phyloP scores from a whole-genome alignment of 768 basidiomycete genomes.

The Amylocystis lapponica region DNA sequence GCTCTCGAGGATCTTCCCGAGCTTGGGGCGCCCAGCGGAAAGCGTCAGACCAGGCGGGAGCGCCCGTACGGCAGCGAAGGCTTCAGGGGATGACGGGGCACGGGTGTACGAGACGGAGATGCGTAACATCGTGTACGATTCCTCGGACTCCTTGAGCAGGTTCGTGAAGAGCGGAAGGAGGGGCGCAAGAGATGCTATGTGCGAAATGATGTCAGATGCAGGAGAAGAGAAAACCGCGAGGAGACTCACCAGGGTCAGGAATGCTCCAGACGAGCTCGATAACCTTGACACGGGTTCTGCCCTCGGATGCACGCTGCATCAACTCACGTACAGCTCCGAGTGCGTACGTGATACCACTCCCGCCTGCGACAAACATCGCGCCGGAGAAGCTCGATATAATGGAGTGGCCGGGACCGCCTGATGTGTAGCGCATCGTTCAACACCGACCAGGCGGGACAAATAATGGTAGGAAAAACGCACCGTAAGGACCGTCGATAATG shows the following conservation, averaged over 20 bases:
- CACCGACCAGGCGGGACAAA: not conserved
- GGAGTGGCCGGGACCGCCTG: conserved; percentile 40
- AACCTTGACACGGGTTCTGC: conserved; percentile 33
- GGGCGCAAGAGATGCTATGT: conserved; percentile 30
- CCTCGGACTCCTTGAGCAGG: conserved; percentile 29
- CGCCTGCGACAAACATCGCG: conserved; percentile 52
- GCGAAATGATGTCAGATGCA: conserved; percentile 10
- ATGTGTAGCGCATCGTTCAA: too few species aligned
- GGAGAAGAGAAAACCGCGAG: conserved; percentile 7
- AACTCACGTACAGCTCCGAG: conserved; percentile 48
- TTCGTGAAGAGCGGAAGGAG: conserved; percentile 33
- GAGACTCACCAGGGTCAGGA: conserved; percentile 34
- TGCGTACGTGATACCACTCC: conserved; percentile 56
- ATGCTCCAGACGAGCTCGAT: conserved; percentile 54
- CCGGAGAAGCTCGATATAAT: conserved; percentile 46
- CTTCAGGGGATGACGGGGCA: conserved; percentile 8
- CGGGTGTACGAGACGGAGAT: conserved; percentile 45
- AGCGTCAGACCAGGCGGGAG: conserved; percentile 27
- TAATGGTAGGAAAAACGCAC: conserved; percentile 17
- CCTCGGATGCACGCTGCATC: conserved; percentile 30
- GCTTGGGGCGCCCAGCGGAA: conserved; percentile 22
- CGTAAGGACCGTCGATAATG: conserved; percentile 52
- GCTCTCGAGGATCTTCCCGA: conserved; percentile 10
- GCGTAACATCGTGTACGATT: conserved; percentile 25
- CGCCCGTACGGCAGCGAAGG: conserved; percentile 2